phyloP scores from a whole-genome alignment of 192 early-diverging fungal species.

The Piromyces finnis region DNA sequence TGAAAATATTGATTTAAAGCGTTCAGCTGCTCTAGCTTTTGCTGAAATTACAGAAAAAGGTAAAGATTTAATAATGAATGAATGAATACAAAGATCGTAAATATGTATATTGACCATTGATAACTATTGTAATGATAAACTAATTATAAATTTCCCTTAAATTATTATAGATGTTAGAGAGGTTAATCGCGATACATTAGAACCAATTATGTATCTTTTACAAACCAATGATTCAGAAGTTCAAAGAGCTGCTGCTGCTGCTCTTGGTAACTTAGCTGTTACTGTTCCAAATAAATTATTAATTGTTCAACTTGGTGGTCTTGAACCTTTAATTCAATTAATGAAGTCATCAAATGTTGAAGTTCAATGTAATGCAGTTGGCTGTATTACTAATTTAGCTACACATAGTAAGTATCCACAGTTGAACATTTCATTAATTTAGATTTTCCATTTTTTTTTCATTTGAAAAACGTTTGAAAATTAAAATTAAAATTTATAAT shows the following conservation, averaged over 20 bases:
- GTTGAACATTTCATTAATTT: too few relatives aligned
- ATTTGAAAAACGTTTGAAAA: too few relatives aligned
- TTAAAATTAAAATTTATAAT: too few relatives aligned
- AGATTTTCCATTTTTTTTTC: too few relatives aligned
- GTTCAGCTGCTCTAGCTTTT: conserved; percentile 73
- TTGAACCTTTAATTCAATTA: conserved; percentile 69
- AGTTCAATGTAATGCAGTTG: conserved; percentile 86
- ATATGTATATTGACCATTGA: too few relatives aligned
- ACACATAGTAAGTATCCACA: conserved; percentile 45
- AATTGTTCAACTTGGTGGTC: conserved; percentile 65
- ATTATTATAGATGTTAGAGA: conserved; percentile 42
- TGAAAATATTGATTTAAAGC: conserved; percentile 64
- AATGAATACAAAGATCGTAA: too few relatives aligned
- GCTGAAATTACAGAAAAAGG: conserved; percentile 78
- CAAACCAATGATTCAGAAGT: conserved; percentile 69
- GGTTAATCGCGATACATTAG: conserved; percentile 52
- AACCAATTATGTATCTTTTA: conserved; percentile 65
- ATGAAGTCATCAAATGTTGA: conserved; percentile 73
- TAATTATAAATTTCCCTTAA: too few relatives aligned
- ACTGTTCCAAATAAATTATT: conserved; percentile 65
- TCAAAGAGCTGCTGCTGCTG: conserved; percentile 67
- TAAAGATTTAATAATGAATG: too few relatives aligned
- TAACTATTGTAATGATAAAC: too few relatives aligned
- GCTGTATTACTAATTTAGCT: conserved; percentile 83
- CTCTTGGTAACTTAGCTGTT: conserved; percentile 79